Percentiles rank a stretch among this genome's conserved stretches.
Conservation (phyloP, 2,329 filamentous ascomycete genomes). For the Thermochaetoides dissita region DNA sequence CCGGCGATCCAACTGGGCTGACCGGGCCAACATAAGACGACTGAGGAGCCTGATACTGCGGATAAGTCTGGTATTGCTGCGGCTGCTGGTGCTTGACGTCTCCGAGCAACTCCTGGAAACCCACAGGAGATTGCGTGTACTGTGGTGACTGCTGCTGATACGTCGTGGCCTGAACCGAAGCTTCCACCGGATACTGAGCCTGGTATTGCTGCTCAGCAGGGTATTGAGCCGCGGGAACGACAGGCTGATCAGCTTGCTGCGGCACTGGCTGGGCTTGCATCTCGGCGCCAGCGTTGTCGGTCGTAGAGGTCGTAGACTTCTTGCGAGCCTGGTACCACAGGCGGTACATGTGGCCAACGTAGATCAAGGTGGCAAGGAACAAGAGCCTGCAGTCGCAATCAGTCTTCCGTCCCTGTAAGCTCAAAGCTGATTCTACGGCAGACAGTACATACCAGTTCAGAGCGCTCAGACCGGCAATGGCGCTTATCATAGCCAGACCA, state of each 20-base stretch:
- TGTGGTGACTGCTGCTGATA: no score
- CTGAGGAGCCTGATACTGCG: no score
- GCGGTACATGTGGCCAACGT: slow-evolving; percentile 18
- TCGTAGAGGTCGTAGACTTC: slow-evolving; percentile 2
- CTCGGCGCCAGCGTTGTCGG: slow-evolving; percentile 17
- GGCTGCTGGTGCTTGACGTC: no score
- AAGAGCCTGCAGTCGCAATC: slow-evolving; percentile 9
- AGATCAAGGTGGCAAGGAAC: slow-evolving; percentile 16
- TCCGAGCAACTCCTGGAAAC: no score
- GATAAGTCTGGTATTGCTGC: no score
- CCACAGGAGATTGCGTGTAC: no score
- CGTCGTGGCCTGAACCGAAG: no score
- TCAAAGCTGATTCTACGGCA: no score
- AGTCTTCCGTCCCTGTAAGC: not conserved
- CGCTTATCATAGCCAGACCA: slow-evolving; percentile 17
- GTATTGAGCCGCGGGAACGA: not conserved
- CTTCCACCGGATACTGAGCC: no score
- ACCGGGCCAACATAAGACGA: no score
- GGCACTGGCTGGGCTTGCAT: slow-evolving; percentile 17
- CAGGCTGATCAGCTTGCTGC: slow-evolving; percentile 8
- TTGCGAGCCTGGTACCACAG: slow-evolving; percentile 15
- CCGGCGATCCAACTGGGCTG: no score
- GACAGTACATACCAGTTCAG: slow-evolving; percentile 15
- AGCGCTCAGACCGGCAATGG: slow-evolving; percentile 20
- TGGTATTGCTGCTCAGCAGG: slow-evolving; percentile 7